Base-by-base conservation (phyloP, 2,329 filamentous ascomycete genomes). In the Fusarium buharicum region DNA sequence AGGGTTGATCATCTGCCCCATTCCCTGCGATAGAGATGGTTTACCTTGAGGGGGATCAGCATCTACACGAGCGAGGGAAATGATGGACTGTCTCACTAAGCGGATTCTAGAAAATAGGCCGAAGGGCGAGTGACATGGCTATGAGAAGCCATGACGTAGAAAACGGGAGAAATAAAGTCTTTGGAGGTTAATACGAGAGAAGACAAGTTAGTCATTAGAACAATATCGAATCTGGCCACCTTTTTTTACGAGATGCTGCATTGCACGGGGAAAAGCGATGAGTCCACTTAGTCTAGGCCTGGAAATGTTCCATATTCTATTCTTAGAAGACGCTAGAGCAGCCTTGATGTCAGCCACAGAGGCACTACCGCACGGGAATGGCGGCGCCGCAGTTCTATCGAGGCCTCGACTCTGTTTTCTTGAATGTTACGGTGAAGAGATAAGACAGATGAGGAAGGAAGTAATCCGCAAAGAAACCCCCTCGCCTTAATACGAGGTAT, bases 301-400 rank as follows among this genome's bases (percentile, higher is more conserved):
- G 27, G 27, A 28, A 55, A 27, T n/a, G 51, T 50, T 50, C 54
- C 20, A 56, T 56, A n/a, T 22, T 57, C 54, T 57, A 57, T 57
- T 57, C 40, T 57, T 56, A 44, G 54, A 10, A 22, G 10, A 28
- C 54, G 36, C 44, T 56, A 31, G 22, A 24, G 22, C 22, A 24
- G 22, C 30, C 28, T 47, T 36, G 24, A 41, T 55, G 36, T 48
- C 56, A 59, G n/a, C n/a, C n/a, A n/a, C n/a, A n/a, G n/a, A 24
- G 22, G 22, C 22, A 8, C 22, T 24, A 6, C 31, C 20, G 22
- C 28, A 13, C 18, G n/a, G 8, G 49, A 6, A 22, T 20, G 50
- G 50, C 58, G 36, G 49, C 34, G 14, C 22, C 44, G 30, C 16
- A 13, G 22, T 27, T 44, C 57, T 18, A 40, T 47, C 13, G 10